Conservation (phyloP, 139 green algal genomes). For the Coelastrella sp. region DNA sequence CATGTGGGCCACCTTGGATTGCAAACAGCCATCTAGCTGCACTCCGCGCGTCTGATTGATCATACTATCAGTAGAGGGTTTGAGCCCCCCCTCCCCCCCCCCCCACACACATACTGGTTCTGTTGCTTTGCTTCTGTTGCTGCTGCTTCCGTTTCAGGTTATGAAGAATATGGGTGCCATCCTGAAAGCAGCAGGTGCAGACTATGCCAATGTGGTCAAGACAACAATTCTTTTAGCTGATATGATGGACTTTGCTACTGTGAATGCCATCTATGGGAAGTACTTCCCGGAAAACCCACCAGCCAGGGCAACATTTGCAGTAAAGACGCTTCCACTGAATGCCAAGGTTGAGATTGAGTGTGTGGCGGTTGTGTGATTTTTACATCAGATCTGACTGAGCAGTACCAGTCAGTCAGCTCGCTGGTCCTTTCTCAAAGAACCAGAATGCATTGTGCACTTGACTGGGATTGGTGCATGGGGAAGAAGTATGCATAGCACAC, state of each 20-base stretch:
- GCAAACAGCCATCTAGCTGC: no score
- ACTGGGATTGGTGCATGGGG: no score
- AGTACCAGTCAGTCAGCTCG: no score
- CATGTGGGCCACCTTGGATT: no score
- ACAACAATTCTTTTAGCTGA: constrained; percentile 93
- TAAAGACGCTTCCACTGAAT: constrained; percentile 88
- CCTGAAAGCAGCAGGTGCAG: constrained; percentile 84
- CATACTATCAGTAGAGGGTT: no score
- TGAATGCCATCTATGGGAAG: constrained; percentile 86
- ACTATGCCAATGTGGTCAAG: constrained; percentile 93
- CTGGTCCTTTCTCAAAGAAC: no score
- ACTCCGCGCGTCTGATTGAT: no score
- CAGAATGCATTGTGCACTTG: no score
- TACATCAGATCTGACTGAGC: neutral
- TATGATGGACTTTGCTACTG: constrained; percentile 94
- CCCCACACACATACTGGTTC: neutral
- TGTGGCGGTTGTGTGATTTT: constrained; percentile 46
- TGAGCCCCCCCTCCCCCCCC: no score
- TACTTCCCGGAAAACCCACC: constrained; percentile 90
- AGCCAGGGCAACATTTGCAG: constrained; percentile 88
- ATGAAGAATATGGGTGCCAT: constrained; percentile 94
- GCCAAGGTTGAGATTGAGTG: constrained; percentile 86
- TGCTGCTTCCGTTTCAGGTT: constrained; percentile 36
- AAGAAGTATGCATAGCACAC: no score
- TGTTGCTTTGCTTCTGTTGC: neutral